phyloP scores from a whole-genome alignment of 768 basidiomycete species.

The Dentipellis sp. region DNA sequence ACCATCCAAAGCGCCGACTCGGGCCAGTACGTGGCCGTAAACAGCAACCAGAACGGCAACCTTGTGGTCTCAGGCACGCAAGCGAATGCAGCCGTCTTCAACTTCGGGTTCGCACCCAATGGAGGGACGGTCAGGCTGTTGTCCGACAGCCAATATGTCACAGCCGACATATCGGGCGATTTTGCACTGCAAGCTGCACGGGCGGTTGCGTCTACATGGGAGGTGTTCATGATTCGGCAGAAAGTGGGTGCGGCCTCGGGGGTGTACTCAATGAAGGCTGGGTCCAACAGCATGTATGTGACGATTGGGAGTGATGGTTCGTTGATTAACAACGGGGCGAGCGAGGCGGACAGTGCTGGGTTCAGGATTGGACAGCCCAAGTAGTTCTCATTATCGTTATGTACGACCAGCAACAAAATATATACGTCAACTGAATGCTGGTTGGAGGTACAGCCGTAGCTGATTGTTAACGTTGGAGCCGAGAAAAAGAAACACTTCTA shows the following conservation, averaged over 20 bases:
- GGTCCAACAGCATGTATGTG: constrained; percentile 22
- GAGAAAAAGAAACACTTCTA: no score
- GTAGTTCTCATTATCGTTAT: no score
- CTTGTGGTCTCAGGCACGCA: constrained; percentile 18
- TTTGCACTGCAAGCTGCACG: constrained; percentile 21
- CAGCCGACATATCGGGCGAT: constrained; percentile 21
- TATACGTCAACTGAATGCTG: no score
- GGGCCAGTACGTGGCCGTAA: constrained; percentile 16
- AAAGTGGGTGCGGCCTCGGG: constrained; percentile 18
- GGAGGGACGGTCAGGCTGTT: constrained; percentile 21
- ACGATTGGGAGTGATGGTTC: constrained; percentile 18
- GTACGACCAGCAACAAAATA: no score
- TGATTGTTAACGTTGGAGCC: neutral
- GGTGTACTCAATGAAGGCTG: constrained; percentile 23
- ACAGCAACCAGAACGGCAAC: constrained; percentile 14
- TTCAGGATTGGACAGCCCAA: no score
- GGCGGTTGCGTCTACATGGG: constrained; percentile 20
- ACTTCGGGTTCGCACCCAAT: constrained; percentile 22
- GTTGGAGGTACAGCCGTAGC: neutral
- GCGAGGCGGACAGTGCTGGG: constrained; percentile 1
- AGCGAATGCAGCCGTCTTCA: constrained; percentile 18
- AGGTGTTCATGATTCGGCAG: constrained; percentile 21
- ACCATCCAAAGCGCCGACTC: constrained; percentile 16
- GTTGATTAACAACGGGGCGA: constrained; percentile 21
- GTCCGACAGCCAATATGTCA: constrained; percentile 20